Base-by-base conservation (phyloP, 345 rosid species). In the Mangifera indica region DNA sequence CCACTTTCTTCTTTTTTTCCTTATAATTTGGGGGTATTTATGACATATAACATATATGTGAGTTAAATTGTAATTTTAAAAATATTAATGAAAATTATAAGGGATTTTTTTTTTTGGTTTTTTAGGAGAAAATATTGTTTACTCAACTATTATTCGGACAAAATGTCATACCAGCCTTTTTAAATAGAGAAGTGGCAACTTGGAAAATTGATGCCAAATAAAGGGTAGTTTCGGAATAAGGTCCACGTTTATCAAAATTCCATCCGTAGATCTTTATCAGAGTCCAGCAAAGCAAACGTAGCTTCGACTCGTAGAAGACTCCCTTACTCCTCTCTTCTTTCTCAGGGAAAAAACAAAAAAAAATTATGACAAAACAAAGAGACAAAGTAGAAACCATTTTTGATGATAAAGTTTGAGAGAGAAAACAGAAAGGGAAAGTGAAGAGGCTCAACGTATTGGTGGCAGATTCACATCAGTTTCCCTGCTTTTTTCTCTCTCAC, bases 221-320 rank as follows among this genome's bases (percentile, higher is more conserved):
- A 29, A 53, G 68, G 62, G 44, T 18, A 51, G 26, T 18, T 70
- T 45, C 3, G 15, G 5, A 3, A 3, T n/a, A 14, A 12, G 0
- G 18, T 51, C 37, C 18, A 1, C 2, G 26, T n/a, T n/a, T n/a
- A n/a, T 29, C 48, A 34, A 14, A 10, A 29, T 29, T 8, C 7
- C 40, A 7, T 13, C 57, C 7, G 65, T 2, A 63, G 17, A 34
- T 67, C 73, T 45, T 56, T 8, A 10, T 52, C 63, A 3, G 2
- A 18, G 56, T 68, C 76, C 77, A 74, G 78, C 80, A 21, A 44
- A 13, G 52, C 71, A 56, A 71, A 45, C 81, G 74, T 72, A 74
- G 77, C 72, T 68, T 72, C 74, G 79, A 77, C 77, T 77, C 72
- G 77, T 55, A 32, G 69, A 37, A 59, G 42, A 53, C 70, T 46